A percentile compares a stretch with the other conserved stretches of the same genome.
These are phyloP conservation scores for Blastomyces parvus DNA, from an alignment of 2,329 filamentous ascomycete species.

Conservation along the genomic window DNA sequence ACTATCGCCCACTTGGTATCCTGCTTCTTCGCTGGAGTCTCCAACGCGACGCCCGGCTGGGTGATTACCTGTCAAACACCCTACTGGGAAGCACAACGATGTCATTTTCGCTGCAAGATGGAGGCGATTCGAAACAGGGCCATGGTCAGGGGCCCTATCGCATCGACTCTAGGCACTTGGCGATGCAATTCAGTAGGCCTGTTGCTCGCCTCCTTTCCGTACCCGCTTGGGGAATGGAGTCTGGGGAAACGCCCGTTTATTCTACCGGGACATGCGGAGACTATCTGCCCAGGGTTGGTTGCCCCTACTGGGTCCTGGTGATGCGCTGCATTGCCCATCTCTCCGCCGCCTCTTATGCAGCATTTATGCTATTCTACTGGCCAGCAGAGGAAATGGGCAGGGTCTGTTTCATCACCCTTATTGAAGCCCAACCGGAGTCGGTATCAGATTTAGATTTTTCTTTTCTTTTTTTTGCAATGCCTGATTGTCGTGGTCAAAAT, in stretches of 20 bases:
- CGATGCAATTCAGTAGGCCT: background rate
- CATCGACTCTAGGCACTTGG: background rate
- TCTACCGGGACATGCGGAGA: background rate
- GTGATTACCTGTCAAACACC: background rate
- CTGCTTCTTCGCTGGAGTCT: background rate
- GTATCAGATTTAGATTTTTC: background rate
- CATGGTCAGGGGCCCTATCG: background rate
- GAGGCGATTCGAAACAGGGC: background rate
- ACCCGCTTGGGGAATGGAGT: slow-evolving; percentile 4
- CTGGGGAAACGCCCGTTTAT: slow-evolving; percentile 1
- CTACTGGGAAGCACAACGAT: background rate
- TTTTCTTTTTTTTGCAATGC: background rate
- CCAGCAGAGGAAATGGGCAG: slow-evolving; percentile 1
- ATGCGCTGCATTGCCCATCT: slow-evolving; percentile 1
- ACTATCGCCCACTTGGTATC: background rate
- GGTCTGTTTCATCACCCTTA: background rate
- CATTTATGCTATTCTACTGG: background rate
- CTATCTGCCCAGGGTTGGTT: background rate
- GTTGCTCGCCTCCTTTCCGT: background rate
- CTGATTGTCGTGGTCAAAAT: background rate
- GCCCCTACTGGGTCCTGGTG: background rate
- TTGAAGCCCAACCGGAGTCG: slow-evolving; percentile 5
- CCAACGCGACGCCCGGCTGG: background rate
- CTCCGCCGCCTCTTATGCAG: background rate
- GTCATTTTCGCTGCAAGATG: background rate